Evolutionary conservation across 495 filamentous ascomycete species (phyloP), one percentile per base, ranked within the genome.

Genomic region (Trypethelium eluteriae): DNA sequence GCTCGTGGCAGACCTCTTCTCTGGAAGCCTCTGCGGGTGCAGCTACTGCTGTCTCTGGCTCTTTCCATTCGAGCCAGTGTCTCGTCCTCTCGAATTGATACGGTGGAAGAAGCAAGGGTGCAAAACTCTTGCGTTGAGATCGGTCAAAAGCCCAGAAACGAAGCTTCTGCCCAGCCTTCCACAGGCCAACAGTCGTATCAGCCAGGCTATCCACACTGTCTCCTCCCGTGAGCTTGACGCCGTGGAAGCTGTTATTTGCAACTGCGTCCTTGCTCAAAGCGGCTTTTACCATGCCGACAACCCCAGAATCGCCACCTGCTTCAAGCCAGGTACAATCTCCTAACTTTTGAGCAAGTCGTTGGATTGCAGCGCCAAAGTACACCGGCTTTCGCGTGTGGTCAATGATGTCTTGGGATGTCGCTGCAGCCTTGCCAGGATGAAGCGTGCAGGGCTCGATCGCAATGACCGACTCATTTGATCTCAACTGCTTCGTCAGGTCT

Each of bases 391-490:
- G 83, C 38, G 84, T 85, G 68, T 89, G 86, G 3, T 82, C 78
- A 39, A 79, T 79, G 32, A 96, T 80, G 69, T 95, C 93, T 38
- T 73, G 66, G 3, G 82, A 73, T 68, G 80, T 77, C 66, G 93
- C 79, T 2, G 79, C 67, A 18, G 85, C 81, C 35, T 75, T 70
- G 25, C 84, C 83, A 38, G 74, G 74, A 44, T 91, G 70, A 2
- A 89, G 79, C 49, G 84, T 82, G 32, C 84, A 85, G n/a, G 88
- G 92, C 49, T 92, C 85, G 47, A 91, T 79, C 3, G 89, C 85
- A 16, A 91, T 78, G 18, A 75, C 76, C 9, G 87, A 85, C 14
- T 79, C 68, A 25, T 83, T 75, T 76, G 89, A 92, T 18, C 68
- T 79, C 25, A 93, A 80, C 2, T 80, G 61, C 2, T 74, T 76